Evolutionary conservation across 495 filamentous ascomycete genomes (phyloP).

Genomic region (Cladorrhinum samala): DNA sequence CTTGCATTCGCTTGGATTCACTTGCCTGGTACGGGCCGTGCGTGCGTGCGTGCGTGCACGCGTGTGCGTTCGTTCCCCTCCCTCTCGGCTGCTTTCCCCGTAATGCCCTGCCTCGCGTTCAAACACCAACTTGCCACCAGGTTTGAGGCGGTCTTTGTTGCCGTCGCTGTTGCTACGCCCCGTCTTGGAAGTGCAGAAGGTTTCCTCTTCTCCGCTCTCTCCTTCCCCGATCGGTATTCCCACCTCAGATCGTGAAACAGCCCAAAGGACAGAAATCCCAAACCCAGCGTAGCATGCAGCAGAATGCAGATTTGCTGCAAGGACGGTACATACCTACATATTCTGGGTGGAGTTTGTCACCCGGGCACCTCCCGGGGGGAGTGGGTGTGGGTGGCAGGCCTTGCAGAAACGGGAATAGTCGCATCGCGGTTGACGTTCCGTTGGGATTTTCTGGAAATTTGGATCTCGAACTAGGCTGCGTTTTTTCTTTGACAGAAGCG

Average conservation of each 20-base stretch:
- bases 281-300: neutral
- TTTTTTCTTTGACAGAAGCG: conserved; percentile 6
- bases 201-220: neutral
- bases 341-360: conserved; percentile 3
- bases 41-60: neutral
- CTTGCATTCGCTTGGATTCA: neutral
- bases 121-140: too few species aligned
- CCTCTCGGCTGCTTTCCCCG: neutral
- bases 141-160: too few species aligned
- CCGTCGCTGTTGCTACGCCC: too few species aligned
- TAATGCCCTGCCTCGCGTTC: neutral
- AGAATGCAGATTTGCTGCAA: neutral
- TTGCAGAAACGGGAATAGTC: conserved; percentile 9
- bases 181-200: too few species aligned
- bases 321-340: neutral
- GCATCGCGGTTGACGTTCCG: conserved; percentile 12
- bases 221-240: neutral
- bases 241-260: neutral
- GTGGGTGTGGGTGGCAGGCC: neutral
- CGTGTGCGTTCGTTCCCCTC: too few species aligned
- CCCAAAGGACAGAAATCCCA: neutral
- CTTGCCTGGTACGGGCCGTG: neutral
- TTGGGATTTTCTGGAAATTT: conserved; percentile 19
- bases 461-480: conserved; percentile 8
- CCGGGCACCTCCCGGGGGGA: conserved; percentile 1